Evolutionary conservation across 2,329 filamentous ascomycete species (phyloP), one percentile per base, ranked within the genome.

Genomic region (Aphanocladium album): DNA sequence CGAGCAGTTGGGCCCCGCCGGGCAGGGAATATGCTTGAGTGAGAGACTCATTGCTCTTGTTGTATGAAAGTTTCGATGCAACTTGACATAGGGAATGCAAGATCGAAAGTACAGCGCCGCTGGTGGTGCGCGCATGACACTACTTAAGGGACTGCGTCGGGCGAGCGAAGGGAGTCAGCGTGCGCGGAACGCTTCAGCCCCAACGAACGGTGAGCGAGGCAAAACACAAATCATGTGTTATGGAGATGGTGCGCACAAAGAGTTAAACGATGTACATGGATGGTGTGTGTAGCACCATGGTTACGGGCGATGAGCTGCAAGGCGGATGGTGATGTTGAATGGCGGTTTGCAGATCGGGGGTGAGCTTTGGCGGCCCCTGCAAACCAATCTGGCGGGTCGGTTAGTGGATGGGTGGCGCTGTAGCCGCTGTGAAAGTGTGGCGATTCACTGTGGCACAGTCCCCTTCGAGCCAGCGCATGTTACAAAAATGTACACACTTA

Each of bases 1-100:
- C 9, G 75, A 79, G 66, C 80, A 83, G 2, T 62, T 71, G 51
- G 76, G 72, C 55, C 80, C 80, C 21, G 78, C 79, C 6, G 80
- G 80, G 64, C 80, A 83, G 11, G 79, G 78, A 52, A 83, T 77
- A 62, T 75, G 76, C 65, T 80, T 82, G 63, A 82, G 77, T 51
- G 69, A 66, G 61, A 77, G 62, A 62, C 73, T 75, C 74, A 76
- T 76, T 5, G 19, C 23, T 47, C 12, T 5, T 5, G 17, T 19
- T 55, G 6, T 3, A 12, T 4, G 35, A n/a, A 12, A 25, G 17
- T 2, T 14, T 16, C 35, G 35, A 3, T 2, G 12, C 25, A 11
- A 39, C 39, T 33, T 46, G 12, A 25, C n/a, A 35, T 19, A 23
- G 11, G 19, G 14, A 7, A 30, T 35, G 53, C 7, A 23, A 23